phyloP scores from a whole-genome alignment of 2,329 filamentous ascomycete species.

The Calonectria pauciramosa region DNA sequence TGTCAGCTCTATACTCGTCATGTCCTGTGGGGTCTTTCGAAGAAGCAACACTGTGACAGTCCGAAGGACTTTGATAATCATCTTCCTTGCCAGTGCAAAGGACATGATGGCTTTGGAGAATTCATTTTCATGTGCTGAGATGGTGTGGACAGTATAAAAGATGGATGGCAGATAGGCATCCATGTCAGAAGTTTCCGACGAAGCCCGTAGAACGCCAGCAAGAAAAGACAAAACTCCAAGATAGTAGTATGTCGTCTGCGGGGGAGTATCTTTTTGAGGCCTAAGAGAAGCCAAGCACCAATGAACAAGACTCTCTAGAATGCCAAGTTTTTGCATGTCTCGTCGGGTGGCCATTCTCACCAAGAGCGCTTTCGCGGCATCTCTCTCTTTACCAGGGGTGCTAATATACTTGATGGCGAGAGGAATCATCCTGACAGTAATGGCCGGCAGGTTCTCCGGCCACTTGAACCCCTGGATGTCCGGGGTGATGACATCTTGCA shows the following conservation, averaged over 20 bases:
- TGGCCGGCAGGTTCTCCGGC: slow-evolving; percentile 73
- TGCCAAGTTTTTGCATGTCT: slow-evolving; percentile 86
- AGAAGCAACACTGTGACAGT: slow-evolving; percentile 78
- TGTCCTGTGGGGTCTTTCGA: slow-evolving; percentile 60
- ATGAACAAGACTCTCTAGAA: slow-evolving; percentile 76
- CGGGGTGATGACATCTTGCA: slow-evolving; percentile 60
- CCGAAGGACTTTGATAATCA: slow-evolving; percentile 86
- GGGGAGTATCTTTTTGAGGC: slow-evolving; percentile 52
- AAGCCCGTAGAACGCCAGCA: slow-evolving; percentile 77
- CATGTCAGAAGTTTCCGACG: slow-evolving; percentile 82
- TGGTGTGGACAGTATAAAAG: slow-evolving; percentile 73
- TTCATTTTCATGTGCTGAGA: slow-evolving; percentile 65
- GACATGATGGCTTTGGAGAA: slow-evolving; percentile 70
- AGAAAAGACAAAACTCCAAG: slow-evolving; percentile 86
- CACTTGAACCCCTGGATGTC: slow-evolving; percentile 65
- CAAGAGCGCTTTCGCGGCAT: slow-evolving; percentile 86
- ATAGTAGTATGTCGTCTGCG: slow-evolving; percentile 76
- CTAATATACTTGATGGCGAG: slow-evolving; percentile 80
- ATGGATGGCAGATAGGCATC: slow-evolving; percentile 74
- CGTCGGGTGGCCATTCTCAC: slow-evolving; percentile 85
- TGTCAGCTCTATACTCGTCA: slow-evolving; percentile 68
- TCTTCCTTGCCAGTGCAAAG: slow-evolving; percentile 85
- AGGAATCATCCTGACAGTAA: slow-evolving; percentile 78
- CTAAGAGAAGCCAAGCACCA: slow-evolving; percentile 78
- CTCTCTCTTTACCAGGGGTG: slow-evolving; percentile 86